Base-by-base conservation (phyloP, 148 eudicot genomes). In the Silene latifolia region DNA sequence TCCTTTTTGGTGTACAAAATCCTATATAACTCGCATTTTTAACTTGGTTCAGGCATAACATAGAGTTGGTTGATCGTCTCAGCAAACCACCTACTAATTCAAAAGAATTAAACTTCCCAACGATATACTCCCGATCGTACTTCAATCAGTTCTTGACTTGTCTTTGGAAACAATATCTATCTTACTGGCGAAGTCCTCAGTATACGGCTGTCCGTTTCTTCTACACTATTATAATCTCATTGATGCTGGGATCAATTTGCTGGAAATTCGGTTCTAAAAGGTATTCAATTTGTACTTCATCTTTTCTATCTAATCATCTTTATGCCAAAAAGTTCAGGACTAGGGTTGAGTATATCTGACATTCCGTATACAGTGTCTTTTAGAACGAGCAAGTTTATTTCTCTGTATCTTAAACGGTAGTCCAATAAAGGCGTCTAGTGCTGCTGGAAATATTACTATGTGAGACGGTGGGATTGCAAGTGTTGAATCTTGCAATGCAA, bases 151-250 rank as follows among this genome's bases (percentile, higher is more conserved):
- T 95, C 84, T 60, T 82, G 60, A 82, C 90, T 72, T 95, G 99
- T 82, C 90, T 95, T 35, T 90, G 99, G 98, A 95, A 95, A 82
- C 97, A 90, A 82, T 82, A 95, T 82, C 87, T 95, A 7, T 92
- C 98, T 24, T 95, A 95, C 80, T 95, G 99, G 99, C 83, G 98
- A 76, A 95, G 91, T 85, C 99, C 99, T 63, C 97, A 92, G 77
- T 92, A 92, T 78, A 92, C 99, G 64, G 99, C 98, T 72, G 97
- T 95, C 82, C 97, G 99, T 67, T 90, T 92, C 87, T 95, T 95
- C 91, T 95, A 95, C 83, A 92, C 99, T 20, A 75, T 83, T 74
- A 90, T 92, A 80, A 92, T 95, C 80, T 92, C 99, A 48, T 67
- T 95, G 79, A 95, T 95, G 99, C 97, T 95, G 69, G 99, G 99